Evolutionary conservation across 73 alveolate species (phyloP).

Genomic region (Tetrahymena malaccensis): DNA sequence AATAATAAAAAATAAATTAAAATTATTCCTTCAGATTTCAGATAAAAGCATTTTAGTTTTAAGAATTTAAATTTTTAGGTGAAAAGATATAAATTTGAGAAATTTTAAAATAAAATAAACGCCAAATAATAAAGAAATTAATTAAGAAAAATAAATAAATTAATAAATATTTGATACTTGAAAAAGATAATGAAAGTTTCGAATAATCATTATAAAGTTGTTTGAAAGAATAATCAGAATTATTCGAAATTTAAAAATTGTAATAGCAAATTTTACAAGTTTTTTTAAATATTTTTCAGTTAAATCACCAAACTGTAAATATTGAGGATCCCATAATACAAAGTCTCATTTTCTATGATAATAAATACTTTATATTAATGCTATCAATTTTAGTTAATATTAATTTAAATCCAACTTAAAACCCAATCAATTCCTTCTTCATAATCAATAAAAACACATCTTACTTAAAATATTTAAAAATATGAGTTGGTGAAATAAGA

Average conservation of each 20-base stretch:
- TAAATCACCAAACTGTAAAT: background rate
- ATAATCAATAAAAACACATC: no score
- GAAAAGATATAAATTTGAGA: background rate
- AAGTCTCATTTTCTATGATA: background rate
- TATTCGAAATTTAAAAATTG: no score
- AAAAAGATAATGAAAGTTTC: no score
- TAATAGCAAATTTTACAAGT: background rate
- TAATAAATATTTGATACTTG: no score
- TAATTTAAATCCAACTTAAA: no score
- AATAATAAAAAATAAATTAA: background rate
- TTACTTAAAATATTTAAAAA: no score
- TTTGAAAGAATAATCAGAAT: background rate
- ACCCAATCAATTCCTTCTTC: no score
- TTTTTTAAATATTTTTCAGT: background rate
- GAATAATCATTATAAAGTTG: background rate
- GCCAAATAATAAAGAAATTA: background rate
- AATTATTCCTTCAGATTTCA: background rate
- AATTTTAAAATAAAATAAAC: no score
- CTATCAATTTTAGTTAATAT: background rate
- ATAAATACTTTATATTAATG: no score
- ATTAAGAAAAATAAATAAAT: no score
- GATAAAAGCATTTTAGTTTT: no score
- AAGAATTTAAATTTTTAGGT: background rate
- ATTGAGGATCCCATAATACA: background rate
- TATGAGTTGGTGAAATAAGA: no score